phyloP scores from a whole-genome alignment of 192 early-diverging fungal species.

The Linnemannia hyalina region DNA sequence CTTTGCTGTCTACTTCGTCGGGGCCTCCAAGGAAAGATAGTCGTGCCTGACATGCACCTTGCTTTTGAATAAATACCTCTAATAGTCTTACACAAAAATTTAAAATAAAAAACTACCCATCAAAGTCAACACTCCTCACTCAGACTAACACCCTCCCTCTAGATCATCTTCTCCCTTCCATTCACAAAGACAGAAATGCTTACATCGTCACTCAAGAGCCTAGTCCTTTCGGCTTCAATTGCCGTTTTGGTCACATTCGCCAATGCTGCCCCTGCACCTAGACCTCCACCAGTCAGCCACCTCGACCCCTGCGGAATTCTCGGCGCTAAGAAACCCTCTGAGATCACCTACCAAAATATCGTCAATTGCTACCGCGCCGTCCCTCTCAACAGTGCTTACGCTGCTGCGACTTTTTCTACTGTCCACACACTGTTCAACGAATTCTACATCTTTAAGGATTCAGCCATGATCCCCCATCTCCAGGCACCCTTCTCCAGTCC shows the following conservation, averaged over 20 bases:
- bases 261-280: neutral
- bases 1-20: too few relatives aligned
- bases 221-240: slow-evolving; percentile 13
- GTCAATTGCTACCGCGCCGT: slow-evolving; percentile 24
- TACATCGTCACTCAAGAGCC: neutral
- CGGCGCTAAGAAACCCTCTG: neutral
- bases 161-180: too few relatives aligned
- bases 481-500: slow-evolving; percentile 15
- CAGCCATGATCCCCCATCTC: slow-evolving; percentile 16
- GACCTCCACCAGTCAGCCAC: neutral
- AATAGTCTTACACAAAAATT: too few relatives aligned
- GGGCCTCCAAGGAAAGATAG: too few relatives aligned
- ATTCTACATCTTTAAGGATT: slow-evolving; percentile 26
- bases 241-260: neutral
- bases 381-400: neutral
- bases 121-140: too few relatives aligned
- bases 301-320: slow-evolving; percentile 20
- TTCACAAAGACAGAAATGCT: neutral
- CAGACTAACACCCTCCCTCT: too few relatives aligned
- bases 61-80: too few relatives aligned
- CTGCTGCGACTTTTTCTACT: neutral
- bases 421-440: slow-evolving; percentile 23
- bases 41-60: too few relatives aligned
- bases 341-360: slow-evolving; percentile 15
- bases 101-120: too few relatives aligned